Evolutionary conservation across 2,329 filamentous ascomycete species (phyloP).

Genomic region (Penicillium occitanis): DNA sequence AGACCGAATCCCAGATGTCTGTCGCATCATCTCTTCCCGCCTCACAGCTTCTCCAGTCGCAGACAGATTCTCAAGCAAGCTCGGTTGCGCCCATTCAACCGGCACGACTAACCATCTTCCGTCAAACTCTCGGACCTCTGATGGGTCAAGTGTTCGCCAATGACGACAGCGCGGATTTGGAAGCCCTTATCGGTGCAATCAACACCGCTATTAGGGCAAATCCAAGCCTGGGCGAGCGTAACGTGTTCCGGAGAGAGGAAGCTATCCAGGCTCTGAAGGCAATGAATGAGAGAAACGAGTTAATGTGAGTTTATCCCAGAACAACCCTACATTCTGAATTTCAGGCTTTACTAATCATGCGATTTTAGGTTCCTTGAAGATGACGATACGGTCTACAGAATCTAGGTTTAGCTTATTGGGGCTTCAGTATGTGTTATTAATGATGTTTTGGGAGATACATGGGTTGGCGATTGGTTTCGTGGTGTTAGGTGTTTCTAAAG

Average conservation of each 20-base stretch:
- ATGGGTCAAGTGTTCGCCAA: conserved; percentile 83
- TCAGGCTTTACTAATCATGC: not conserved
- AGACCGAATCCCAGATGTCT: conserved; percentile 58
- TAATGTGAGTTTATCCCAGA: conserved; percentile 69
- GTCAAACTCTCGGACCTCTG: conserved; percentile 75
- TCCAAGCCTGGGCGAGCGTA: conserved; percentile 49
- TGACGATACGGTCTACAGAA: conserved; percentile 69
- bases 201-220: conserved; percentile 64
- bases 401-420: conserved; percentile 46
- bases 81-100: conserved; percentile 49
- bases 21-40: conserved; percentile 77
- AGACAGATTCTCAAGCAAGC: conserved; percentile 47
- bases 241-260: conserved; percentile 68
- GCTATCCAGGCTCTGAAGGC: conserved; percentile 72
- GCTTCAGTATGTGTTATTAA: conserved; percentile 9
- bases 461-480: conserved; percentile 3
- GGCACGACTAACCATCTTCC: conserved; percentile 71
- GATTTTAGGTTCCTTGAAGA: conserved; percentile 44
- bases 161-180: conserved; percentile 71
- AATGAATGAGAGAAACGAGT: conserved; percentile 80
- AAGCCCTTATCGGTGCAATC: conserved; percentile 72
- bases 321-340: not conserved
- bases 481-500: conserved; percentile 18
- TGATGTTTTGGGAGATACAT: not conserved
- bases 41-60: conserved; percentile 65